Percentiles rank a stretch among this genome's conserved stretches.
phyloP scores from a whole-genome alignment of 129 eudicot species.

The Saposhnikovia divaricata region DNA sequence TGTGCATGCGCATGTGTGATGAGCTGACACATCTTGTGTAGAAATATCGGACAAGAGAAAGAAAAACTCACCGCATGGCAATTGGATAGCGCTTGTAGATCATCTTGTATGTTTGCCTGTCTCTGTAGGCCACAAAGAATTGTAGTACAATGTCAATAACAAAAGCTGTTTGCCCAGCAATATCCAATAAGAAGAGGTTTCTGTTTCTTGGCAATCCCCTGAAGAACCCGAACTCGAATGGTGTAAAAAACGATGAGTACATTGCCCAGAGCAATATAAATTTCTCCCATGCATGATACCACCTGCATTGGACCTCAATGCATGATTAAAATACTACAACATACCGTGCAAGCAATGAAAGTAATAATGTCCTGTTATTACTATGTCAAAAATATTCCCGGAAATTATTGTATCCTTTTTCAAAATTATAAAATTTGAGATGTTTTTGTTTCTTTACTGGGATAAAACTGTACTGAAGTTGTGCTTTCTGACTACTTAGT shows the following conservation, averaged over 20 bases:
- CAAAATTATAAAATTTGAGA: not conserved
- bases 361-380: not conserved
- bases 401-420: not conserved
- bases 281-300: constrained; percentile 78
- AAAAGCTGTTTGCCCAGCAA: constrained; percentile 75
- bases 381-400: not conserved
- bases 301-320: constrained; percentile 49
- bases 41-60: not conserved
- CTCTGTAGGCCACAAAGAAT: constrained; percentile 85
- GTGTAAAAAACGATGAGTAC: constrained; percentile 90
- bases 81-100: constrained; percentile 56
- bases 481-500: not conserved
- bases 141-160: constrained; percentile 70
- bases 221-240: constrained; percentile 97
- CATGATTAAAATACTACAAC: not conserved
- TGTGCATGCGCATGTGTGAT: not conserved
- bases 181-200: constrained; percentile 69
- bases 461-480: not conserved
- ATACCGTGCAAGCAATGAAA: not conserved
- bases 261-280: constrained; percentile 91
- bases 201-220: constrained; percentile 58
- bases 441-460: not conserved
- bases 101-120: constrained; percentile 72
- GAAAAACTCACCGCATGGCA: constrained; percentile 54
- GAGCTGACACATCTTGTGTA: not conserved